Evolutionary conservation across 2,329 filamentous ascomycete species (phyloP), one percentile per base, ranked within the genome.

Genomic region (Waltergamsia citrina): DNA sequence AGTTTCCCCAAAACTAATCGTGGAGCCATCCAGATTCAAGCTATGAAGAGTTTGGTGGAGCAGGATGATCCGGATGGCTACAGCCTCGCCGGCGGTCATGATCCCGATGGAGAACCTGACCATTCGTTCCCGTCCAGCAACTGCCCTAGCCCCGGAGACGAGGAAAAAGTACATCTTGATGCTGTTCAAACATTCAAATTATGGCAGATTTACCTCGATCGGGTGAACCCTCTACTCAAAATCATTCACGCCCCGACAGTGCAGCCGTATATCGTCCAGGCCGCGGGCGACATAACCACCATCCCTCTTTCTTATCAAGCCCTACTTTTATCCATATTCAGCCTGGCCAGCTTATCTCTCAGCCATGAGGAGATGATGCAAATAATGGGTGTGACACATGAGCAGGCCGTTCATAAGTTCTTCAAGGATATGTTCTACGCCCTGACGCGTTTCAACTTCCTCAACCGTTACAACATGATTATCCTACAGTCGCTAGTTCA

Each of bases 201-300:
- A 6, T 90, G 84, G 83, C 79, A 85, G 50, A 62, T 74, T 7
- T 87, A 79, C 42, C 59, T 86, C 6, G 76, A 84, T 31, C 77
- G 83, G 40, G 76, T 88, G 35, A 81, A 88, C 46, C 82, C 83
- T 0, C 53, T 85, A 29, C 73, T 76, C 44, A 87, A 87, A 50
- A 60, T 74, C 27, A 74, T 85, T 18, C 84, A 90, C 48, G 70
- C 79, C 2, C 82, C 82, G 1, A 77, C 77, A 0, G 54, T 85
- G 3, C 77, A 85, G 45, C 67, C 70, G 4, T 67, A 71, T 28
- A 60, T 87, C 7, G 65, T 81, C 21, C 71, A 81, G 37, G 78
- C 78, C 3, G 70, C 69, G 2, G 65, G 65, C n/a, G 67, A 74
- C 38, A 58, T 78, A 14, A 57, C 60, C 9, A 65, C 62, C 27